phyloP scores from a whole-genome alignment of 306 rosid species.

The Quercus gilva region DNA sequence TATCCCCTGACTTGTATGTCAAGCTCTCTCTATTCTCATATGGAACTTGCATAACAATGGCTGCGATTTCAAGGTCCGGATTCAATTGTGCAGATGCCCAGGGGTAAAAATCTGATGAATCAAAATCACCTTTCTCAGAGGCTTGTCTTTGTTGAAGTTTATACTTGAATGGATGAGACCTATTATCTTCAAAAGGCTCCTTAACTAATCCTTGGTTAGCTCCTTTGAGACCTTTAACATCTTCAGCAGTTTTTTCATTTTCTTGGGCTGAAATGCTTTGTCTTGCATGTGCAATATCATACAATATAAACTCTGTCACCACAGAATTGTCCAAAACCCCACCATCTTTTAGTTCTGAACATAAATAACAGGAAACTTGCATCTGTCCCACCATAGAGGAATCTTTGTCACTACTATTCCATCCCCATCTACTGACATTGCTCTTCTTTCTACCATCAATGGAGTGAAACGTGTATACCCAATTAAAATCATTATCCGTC shows the following conservation, averaged over 20 bases:
- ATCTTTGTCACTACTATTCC: constrained; percentile 45
- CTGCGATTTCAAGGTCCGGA: constrained; percentile 69
- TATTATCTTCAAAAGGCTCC: constrained; percentile 32
- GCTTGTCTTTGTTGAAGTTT: constrained; percentile 47
- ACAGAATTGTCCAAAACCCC: constrained; percentile 59
- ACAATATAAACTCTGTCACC: constrained; percentile 75
- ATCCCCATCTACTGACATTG: constrained; percentile 49
- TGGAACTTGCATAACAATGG: constrained; percentile 71
- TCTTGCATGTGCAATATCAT: constrained; percentile 76
- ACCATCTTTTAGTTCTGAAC: constrained; percentile 67
- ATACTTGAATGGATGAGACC: constrained; percentile 29
- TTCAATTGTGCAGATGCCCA: constrained; percentile 41
- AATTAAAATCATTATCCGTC: constrained; percentile 54
- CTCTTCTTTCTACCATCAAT: constrained; percentile 65
- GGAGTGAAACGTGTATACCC: constrained; percentile 82
- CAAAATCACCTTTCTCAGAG: constrained; percentile 28
- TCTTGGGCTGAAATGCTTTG: constrained; percentile 41
- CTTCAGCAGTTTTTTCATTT: constrained; percentile 30
- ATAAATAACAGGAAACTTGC: constrained; percentile 74
- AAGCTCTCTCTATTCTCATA: constrained; percentile 58
- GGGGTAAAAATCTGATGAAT: constrained; percentile 39
- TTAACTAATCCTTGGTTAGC: constrained; percentile 34
- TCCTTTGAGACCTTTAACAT: constrained; percentile 37
- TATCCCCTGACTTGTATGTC: constrained; percentile 46
- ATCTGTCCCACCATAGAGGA: constrained; percentile 77